These are phyloP conservation scores for Iberis pinnata DNA, from an alignment of 345 rosid species.

Conservation along the genomic window DNA sequence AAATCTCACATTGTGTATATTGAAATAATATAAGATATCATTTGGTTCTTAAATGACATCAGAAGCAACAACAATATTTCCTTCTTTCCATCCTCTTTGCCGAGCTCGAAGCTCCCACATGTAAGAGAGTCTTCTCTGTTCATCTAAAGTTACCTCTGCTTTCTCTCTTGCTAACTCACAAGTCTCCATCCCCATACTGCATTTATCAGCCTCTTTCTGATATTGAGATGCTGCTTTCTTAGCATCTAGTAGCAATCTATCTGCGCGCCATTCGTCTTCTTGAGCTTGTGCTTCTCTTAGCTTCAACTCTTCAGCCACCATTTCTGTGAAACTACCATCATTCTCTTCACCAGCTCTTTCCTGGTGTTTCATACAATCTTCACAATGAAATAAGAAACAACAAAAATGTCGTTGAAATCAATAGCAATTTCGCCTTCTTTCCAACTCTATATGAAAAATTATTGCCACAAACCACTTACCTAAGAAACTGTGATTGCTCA, in stretches of 20 bases:
- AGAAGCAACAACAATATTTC: slow-evolving; percentile 9
- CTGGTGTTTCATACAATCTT: slow-evolving; percentile 49
- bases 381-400: slow-evolving; percentile 17
- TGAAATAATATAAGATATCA: slow-evolving; percentile 3
- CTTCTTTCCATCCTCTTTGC: slow-evolving; percentile 40
- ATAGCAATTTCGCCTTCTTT: background rate
- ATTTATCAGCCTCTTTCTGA: slow-evolving; percentile 64
- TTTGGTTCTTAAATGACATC: slow-evolving; percentile 13
- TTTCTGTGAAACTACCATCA: slow-evolving; percentile 39
- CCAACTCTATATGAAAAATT: background rate
- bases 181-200: slow-evolving; percentile 64
- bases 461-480: slow-evolving; percentile 34
- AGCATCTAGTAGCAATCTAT: slow-evolving; percentile 48
- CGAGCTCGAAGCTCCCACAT: slow-evolving; percentile 44
- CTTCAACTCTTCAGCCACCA: slow-evolving; percentile 48
- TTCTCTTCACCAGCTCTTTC: slow-evolving; percentile 38
- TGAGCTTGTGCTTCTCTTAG: slow-evolving; percentile 46
- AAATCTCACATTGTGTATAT: slow-evolving; percentile 15
- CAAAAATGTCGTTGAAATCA: background rate
- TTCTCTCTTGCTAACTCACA: slow-evolving; percentile 64
- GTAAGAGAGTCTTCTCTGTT: slow-evolving; percentile 39
- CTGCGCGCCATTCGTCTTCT: slow-evolving; percentile 40
- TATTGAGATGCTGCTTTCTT: slow-evolving; percentile 62
- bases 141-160: slow-evolving; percentile 42
- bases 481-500: slow-evolving; percentile 43